Evolutionary conservation across 2,329 filamentous ascomycete species (phyloP).

Genomic region (Lithohypha guttulata): DNA sequence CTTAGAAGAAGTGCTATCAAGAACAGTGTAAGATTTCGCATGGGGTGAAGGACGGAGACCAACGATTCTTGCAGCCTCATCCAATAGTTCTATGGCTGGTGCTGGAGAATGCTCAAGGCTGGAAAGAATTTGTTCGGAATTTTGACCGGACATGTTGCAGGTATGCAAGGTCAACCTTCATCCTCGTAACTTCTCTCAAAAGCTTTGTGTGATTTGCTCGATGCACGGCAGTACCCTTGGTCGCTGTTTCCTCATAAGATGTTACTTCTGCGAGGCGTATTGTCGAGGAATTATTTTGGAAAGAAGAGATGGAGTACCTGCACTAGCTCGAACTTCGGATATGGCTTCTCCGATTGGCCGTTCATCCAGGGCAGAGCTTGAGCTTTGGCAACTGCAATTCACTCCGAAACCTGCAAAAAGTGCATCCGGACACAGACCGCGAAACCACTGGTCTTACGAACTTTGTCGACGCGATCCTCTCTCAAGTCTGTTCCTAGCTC

Average conservation of each 20-base stretch:
- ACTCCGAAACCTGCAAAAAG: background rate
- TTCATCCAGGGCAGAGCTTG: slow-evolving; percentile 1
- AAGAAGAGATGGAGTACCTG: background rate
- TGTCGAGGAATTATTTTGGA: background rate
- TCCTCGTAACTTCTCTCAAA: no score
- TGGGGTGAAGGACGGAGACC: slow-evolving; percentile 29
- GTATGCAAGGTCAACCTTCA: no score
- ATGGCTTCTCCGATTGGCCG: slow-evolving; percentile 5
- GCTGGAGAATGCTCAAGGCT: slow-evolving; percentile 35
- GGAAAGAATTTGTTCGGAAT: slow-evolving; percentile 17
- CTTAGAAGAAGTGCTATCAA: slow-evolving; percentile 4
- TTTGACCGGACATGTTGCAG: slow-evolving; percentile 10
- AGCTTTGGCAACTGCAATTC: slow-evolving; percentile 6
- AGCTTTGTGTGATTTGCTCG: no score
- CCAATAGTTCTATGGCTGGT: slow-evolving; percentile 30
- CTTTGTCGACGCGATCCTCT: no score
- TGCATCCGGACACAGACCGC: no score
- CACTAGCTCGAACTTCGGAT: background rate
- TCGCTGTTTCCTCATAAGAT: no score
- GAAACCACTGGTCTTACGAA: no score
- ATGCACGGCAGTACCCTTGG: no score
- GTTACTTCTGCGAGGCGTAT: no score
- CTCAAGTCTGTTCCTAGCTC: no score
- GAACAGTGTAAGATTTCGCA: no score
- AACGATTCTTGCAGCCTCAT: slow-evolving; percentile 34